phyloP scores from a whole-genome alignment of 2,329 filamentous ascomycete genomes.

The Ophiostoma ulmi region DNA sequence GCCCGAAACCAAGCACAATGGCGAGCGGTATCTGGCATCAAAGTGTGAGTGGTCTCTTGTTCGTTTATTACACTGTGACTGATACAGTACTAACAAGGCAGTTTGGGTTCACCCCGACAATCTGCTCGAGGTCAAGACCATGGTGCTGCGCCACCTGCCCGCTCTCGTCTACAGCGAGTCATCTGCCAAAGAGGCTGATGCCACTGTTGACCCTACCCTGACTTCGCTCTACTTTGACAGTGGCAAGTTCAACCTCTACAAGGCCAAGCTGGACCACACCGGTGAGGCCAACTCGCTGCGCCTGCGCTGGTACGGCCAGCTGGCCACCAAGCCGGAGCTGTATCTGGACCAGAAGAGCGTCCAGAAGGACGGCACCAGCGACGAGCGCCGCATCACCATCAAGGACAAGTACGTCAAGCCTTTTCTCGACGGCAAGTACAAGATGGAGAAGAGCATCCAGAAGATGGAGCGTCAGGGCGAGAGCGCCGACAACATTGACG shows the following conservation, averaged over 20 bases:
- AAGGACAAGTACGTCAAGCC: slow-evolving; percentile 91
- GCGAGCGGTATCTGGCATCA: slow-evolving; percentile 74
- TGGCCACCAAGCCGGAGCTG: slow-evolving; percentile 73
- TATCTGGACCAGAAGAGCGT: slow-evolving; percentile 86
- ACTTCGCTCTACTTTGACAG: slow-evolving; percentile 97
- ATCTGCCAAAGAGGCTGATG: slow-evolving; percentile 74
- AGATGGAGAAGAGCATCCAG: slow-evolving; percentile 82
- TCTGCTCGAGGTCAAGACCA: slow-evolving; percentile 92
- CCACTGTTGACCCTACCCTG: slow-evolving; percentile 77
- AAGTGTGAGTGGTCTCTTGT: slow-evolving; percentile 59
- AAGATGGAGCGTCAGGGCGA: slow-evolving; percentile 79
- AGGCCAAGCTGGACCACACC: slow-evolving; percentile 72
- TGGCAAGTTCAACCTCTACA: slow-evolving; percentile 77
- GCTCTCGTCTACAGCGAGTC: slow-evolving; percentile 90
- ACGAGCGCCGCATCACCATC: slow-evolving; percentile 74
- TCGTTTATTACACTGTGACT: neutral
- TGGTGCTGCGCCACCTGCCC: slow-evolving; percentile 84
- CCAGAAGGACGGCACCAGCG: slow-evolving; percentile 67
- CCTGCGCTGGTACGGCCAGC: slow-evolving; percentile 84
- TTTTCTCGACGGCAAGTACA: slow-evolving; percentile 81
- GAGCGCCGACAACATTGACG: slow-evolving; percentile 59
- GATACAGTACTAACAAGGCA: slow-evolving; percentile 11
- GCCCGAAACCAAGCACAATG: slow-evolving; percentile 51
- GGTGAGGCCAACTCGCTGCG: slow-evolving; percentile 66
- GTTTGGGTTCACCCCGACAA: slow-evolving; percentile 96